These are phyloP conservation scores for Syzygium syzygioides DNA, from an alignment of 441 rosid species.

Conservation along the genomic window DNA sequence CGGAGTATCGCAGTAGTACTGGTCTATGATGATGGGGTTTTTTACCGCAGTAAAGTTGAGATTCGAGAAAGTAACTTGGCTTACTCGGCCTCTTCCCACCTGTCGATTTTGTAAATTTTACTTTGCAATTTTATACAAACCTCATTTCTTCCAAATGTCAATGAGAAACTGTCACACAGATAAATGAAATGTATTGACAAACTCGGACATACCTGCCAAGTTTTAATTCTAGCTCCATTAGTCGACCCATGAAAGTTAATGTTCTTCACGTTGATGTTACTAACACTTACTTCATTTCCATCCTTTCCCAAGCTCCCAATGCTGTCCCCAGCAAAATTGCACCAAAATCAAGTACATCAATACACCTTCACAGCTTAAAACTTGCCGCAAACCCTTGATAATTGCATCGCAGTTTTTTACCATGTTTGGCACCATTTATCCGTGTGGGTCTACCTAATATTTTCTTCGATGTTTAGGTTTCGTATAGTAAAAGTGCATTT, in stretches of 20 bases:
- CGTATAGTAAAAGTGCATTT: neutral
- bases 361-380: neutral
- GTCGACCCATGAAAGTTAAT: conserved; percentile 10
- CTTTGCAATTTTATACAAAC: neutral
- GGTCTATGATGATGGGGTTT: conserved; percentile 54
- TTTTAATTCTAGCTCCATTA: conserved; percentile 35
- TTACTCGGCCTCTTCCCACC: neutral
- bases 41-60: conserved; percentile 33
- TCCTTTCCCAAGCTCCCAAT: conserved; percentile 60
- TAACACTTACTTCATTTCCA: conserved; percentile 42
- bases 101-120: neutral
- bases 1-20: conserved; percentile 31
- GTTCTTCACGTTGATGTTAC: conserved; percentile 34
- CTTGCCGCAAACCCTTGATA: neutral
- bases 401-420: neutral
- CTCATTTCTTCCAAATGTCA: neutral
- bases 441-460: too few species aligned
- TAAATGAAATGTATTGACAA: neutral
- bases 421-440: neutral
- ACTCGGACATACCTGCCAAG: conserved; percentile 23
- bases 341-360: neutral
- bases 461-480: neutral
- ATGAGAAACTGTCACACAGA: neutral
- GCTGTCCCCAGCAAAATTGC: conserved; percentile 18
- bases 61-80: conserved; percentile 32